These are phyloP conservation scores for Cyanodermella asteris DNA, from an alignment of 2,329 filamentous ascomycete species.

Conservation along the genomic window DNA sequence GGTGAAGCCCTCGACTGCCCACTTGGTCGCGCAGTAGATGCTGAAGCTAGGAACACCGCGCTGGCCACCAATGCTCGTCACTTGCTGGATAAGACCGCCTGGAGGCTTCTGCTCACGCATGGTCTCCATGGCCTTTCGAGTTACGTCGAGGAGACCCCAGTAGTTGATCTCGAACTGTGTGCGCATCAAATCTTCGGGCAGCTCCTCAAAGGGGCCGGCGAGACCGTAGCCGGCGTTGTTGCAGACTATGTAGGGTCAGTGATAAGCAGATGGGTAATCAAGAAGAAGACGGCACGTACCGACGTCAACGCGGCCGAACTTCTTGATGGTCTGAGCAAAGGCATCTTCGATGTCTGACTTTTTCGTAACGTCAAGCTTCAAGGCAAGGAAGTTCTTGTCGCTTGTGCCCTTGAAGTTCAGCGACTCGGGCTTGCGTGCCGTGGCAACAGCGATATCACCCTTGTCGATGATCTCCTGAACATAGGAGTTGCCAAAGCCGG, in stretches of 20 bases:
- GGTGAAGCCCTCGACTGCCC: constrained; percentile 13
- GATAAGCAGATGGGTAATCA: too few relatives aligned
- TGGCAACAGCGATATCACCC: constrained; percentile 22
- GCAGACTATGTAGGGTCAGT: too few relatives aligned
- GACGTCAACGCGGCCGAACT: constrained; percentile 15
- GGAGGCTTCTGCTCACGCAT: constrained; percentile 8
- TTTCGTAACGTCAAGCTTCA: constrained; percentile 11
- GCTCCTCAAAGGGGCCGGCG: constrained; percentile 12
- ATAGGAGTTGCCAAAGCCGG: constrained; percentile 20
- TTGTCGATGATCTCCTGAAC: constrained; percentile 16
- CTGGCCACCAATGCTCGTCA: constrained; percentile 5
- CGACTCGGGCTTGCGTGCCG: constrained; percentile 17
- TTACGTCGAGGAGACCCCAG: constrained; percentile 6
- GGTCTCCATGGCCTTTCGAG: constrained; percentile 6
- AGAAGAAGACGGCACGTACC: too few relatives aligned
- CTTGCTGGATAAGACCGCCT: constrained; percentile 7
- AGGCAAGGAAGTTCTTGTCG: constrained; percentile 8
- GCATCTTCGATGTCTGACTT: constrained; percentile 9
- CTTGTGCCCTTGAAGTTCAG: constrained; percentile 16
- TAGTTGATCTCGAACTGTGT: constrained; percentile 16
- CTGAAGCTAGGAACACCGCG: constrained; percentile 12
- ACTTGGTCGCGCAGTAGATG: constrained; percentile 15
- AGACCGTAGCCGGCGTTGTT: constrained; percentile 19
- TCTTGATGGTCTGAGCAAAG: constrained; percentile 7
- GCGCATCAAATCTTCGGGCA: constrained; percentile 11